These are phyloP conservation scores for Marasmius sp. DNA, from an alignment of 1,284 basidiomycete species.

Conservation along the genomic window DNA sequence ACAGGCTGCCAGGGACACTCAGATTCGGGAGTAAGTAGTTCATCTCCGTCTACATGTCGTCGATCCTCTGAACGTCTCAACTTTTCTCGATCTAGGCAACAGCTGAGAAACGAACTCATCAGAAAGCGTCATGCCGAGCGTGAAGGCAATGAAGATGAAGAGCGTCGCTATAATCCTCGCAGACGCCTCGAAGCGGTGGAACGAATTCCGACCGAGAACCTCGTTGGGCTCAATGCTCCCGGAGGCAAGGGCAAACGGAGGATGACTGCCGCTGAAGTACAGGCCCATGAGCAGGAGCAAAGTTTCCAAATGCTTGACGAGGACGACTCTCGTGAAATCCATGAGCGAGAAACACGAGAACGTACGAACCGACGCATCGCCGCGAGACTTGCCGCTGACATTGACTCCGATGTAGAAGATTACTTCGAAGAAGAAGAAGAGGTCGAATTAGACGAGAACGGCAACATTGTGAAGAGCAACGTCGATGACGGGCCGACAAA, in stretches of 20 bases:
- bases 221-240: not conserved
- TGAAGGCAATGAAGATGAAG: not conserved
- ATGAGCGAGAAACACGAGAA: not conserved
- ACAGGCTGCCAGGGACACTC: not conserved
- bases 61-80: not conserved
- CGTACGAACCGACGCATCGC: not conserved
- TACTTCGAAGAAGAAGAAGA: not conserved
- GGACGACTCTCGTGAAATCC: not conserved
- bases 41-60: not conserved
- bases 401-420: not conserved
- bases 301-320: not conserved
- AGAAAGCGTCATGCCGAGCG: not conserved
- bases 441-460: not conserved
- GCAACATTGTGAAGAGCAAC: not conserved
- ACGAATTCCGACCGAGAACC: not conserved
- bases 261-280: slow-evolving; percentile 6
- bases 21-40: not conserved
- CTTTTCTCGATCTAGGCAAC: not conserved
- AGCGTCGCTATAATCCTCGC: not conserved
- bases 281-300: not conserved
- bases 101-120: not conserved
- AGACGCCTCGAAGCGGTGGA: not conserved
- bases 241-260: slow-evolving; percentile 9
- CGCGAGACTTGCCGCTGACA: not conserved
- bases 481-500: too few species aligned